Evolutionary conservation across 176 grass and related monocot genomes (phyloP).

Genomic region (sorghum (Sorghum bicolor)): Sorghum_bicolor_NCBIv3 NC_012872.2:58156501-58157000

Average conservation of each 20-base stretch:
- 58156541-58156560: not conserved
- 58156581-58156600: not conserved
- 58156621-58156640: not conserved
- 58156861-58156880: not conserved
- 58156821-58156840: not conserved
- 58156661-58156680: not conserved
- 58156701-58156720: not conserved
- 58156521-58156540: not conserved
- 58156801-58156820: not conserved
- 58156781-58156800: not conserved
- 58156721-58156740: not conserved
- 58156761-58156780: not conserved
- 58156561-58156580: not conserved
- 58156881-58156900: not conserved
- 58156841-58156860: not conserved
- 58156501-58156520: not conserved
- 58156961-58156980: not conserved
- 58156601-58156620: not conserved
- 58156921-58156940: not conserved
- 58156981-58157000: not conserved
- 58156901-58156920: not conserved
- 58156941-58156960: not conserved
- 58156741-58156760: not conserved
- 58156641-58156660: not conserved
- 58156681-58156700: not conserved